Evolutionary conservation across 441 rosid species (phyloP).

Genomic region (Manihot esculenta): DNA sequence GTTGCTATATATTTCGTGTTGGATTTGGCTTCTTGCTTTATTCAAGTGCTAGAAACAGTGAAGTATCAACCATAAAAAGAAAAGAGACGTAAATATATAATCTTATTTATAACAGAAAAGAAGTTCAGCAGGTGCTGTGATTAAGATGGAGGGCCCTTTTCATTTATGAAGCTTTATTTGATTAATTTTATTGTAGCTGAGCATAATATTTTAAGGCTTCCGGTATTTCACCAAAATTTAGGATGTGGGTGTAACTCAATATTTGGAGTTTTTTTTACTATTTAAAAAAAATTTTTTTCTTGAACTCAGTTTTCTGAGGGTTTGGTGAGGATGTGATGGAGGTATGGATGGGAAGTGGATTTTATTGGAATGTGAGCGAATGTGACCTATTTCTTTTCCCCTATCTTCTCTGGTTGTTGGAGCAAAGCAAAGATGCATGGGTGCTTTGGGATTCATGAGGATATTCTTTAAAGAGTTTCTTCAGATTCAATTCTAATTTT

Average conservation of each 20-base stretch:
- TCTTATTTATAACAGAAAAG: conserved; percentile 7
- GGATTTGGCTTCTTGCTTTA: conserved; percentile 21
- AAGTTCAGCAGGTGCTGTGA: conserved; percentile 19
- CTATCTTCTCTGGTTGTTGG: conserved; percentile 22
- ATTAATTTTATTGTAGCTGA: conserved; percentile 23
- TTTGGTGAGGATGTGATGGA: conserved; percentile 43
- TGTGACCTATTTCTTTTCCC: conserved; percentile 43
- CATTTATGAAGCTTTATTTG: conserved; percentile 30
- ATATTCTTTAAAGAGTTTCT: conserved; percentile 20
- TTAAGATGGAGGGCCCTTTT: conserved; percentile 40
- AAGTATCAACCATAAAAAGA: conserved; percentile 11
- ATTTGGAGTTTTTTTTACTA: background rate
- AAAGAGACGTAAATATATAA: conserved; percentile 15
- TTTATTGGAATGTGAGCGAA: conserved; percentile 32
- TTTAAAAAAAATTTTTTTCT: conserved; percentile 5
- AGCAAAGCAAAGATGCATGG: conserved; percentile 26
- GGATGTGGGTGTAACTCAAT: conserved; percentile 6
- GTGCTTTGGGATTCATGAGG: conserved; percentile 25
- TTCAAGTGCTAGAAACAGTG: conserved; percentile 30
- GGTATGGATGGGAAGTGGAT: conserved; percentile 44
- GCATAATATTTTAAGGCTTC: conserved; percentile 15
- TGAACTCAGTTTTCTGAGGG: conserved; percentile 22
- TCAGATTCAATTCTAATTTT: conserved; percentile 20
- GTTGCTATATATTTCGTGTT: background rate
- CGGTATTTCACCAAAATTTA: conserved; percentile 7